These are phyloP conservation scores for Porpolomopsis calyptriformis DNA, from an alignment of 768 basidiomycete genomes.

Conservation along the genomic window DNA sequence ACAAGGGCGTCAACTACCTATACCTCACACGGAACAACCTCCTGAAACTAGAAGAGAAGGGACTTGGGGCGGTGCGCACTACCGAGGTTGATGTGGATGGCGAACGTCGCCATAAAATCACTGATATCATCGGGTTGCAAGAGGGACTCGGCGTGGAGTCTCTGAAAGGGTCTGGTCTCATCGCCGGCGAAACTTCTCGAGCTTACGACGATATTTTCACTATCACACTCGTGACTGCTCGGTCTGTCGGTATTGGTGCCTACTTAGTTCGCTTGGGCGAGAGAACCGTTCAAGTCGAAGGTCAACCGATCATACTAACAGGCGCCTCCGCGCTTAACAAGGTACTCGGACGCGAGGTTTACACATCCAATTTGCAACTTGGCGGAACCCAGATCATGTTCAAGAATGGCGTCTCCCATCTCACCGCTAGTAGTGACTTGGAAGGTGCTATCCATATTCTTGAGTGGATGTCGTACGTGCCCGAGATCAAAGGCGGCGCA, in stretches of 20 bases:
- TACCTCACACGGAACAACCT: constrained; percentile 91
- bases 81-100: constrained; percentile 78
- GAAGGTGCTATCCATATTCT: constrained; percentile 92
- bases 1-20: constrained; percentile 93
- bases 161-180: constrained; percentile 91
- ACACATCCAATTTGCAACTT: constrained; percentile 95
- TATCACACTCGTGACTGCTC: constrained; percentile 95
- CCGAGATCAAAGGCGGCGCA: constrained; percentile 67
- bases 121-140: constrained; percentile 93
- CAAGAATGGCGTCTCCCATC: constrained; percentile 98
- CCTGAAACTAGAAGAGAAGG: constrained; percentile 83
- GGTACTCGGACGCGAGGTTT: constrained; percentile 96
- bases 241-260: constrained; percentile 98
- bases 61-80: constrained; percentile 64
- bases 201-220: constrained; percentile 99
- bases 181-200: constrained; percentile 95
- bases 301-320: constrained; percentile 97
- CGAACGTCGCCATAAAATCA: constrained; percentile 87
- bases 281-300: constrained; percentile 96
- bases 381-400: constrained; percentile 99
- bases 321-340: constrained; percentile 97
- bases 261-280: constrained; percentile 97
- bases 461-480: constrained; percentile 91
- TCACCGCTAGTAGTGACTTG: constrained; percentile 89
- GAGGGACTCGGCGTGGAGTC: constrained; percentile 97